These are phyloP conservation scores for Lagerstroemia speciosa DNA, from an alignment of 345 rosid species.

Conservation along the genomic window DNA sequence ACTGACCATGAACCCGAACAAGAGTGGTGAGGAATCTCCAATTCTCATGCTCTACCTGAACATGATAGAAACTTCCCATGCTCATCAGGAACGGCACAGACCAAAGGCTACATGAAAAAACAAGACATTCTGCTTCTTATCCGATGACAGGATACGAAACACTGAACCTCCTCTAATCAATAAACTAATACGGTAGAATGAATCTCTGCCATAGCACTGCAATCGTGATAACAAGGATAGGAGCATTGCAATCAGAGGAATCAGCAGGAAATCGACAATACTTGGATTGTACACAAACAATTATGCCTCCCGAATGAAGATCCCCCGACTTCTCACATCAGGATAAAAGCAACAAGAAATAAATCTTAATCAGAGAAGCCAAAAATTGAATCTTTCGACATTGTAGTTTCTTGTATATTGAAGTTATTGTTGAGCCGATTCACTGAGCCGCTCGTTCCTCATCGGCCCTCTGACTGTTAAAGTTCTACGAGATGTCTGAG, in stretches of 20 bases:
- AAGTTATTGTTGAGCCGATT: too few species aligned
- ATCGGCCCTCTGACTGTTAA: not conserved
- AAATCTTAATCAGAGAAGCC: not conserved
- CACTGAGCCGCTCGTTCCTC: not conserved
- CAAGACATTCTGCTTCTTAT: constrained; percentile 1
- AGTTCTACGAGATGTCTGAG: not conserved
- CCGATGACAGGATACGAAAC: not conserved
- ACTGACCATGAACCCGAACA: constrained; percentile 76
- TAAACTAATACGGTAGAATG: not conserved
- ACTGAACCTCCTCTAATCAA: not conserved
- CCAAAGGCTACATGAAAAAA: constrained; percentile 28
- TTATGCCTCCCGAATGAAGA: not conserved
- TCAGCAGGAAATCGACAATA: not conserved
- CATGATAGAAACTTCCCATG: constrained; percentile 87
- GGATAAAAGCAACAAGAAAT: not conserved
- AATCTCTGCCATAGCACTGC: not conserved
- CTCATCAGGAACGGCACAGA: constrained; percentile 66
- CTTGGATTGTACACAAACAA: not conserved
- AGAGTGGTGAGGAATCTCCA: constrained; percentile 51
- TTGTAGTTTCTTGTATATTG: not conserved
- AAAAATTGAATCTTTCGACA: not conserved
- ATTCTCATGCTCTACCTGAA: too few species aligned
- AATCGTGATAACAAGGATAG: not conserved
- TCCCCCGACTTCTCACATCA: not conserved
- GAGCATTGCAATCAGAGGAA: too few species aligned